Evolutionary conservation across 78 protist genomes (phyloP), one percentile per base, ranked within the genome.

Genomic region (Tieghemostelium lacteum): DNA sequence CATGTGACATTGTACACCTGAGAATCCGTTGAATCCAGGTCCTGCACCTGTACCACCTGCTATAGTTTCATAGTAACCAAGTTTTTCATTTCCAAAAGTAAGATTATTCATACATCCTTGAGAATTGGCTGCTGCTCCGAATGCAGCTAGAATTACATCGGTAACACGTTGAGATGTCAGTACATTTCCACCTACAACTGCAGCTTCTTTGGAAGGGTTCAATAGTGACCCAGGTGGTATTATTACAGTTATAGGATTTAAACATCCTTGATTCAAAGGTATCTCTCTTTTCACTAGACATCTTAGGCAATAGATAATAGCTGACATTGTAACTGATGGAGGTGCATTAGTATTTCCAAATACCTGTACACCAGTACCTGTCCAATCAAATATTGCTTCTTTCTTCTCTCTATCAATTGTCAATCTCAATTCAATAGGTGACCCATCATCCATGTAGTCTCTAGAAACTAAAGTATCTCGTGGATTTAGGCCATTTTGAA

Each of bases 1-100:
- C 99, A 98, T 98, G 88, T 98, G 99, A 26, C 96, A 95, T 50
- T 98, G 99, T 26, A 97, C 99, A 66, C 94, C 98, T 10, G 70
- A 20, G 40, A 75, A 73, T 20, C 99, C 99, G 62, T 96, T 26
- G 24, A 40, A 92, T 12, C 6, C 28, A 16, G 96, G 95, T 20
- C 98, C 98, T 34, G 99, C 99, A n/a, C 99, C 99, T 14, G 96
- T 64, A 24, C 99, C 99, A 36, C 99, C 99, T 0, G 95, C 95
- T 26, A 98, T 97, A 6, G 99, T 98, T 92, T 98, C 99, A 75
- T 98, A 98, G 73, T 97, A 98, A 24, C 98, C 98, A 14, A 74
- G 1, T 28, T 80, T 45, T 29, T 69, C 96, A 61, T 96, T 95
- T 26, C 99, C 99, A 60, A 97, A 98, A 17, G 99, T 98, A 3